A percentile compares a stretch with the other conserved stretches of the same genome.
phyloP scores from a whole-genome alignment of 2,329 filamentous ascomycete genomes.

The Aspergillus sergii region DNA sequence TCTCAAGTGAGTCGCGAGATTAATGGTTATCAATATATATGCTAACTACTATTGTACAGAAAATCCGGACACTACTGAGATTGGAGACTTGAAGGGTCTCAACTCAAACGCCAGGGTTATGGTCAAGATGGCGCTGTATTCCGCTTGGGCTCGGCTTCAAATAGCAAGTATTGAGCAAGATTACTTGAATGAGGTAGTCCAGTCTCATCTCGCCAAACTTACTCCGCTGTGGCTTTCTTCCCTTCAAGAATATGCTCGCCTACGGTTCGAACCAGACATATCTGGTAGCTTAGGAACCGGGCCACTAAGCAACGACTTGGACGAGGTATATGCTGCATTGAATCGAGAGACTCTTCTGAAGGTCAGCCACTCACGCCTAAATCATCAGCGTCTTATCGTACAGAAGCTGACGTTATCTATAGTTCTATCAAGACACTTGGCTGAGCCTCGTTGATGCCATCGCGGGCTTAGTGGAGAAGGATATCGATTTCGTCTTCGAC shows the following conservation, averaged over 20 bases:
- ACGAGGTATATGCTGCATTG: conserved; percentile 91
- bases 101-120: conserved; percentile 97
- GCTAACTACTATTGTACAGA: conserved; percentile 35
- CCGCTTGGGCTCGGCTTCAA: conserved; percentile 95
- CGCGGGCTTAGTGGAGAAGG: conserved; percentile 93
- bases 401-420: background rate
- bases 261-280: conserved; percentile 96
- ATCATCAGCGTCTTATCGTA: background rate
- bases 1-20: conserved; percentile 62
- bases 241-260: conserved; percentile 85
- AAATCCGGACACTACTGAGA: conserved; percentile 78
- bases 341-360: conserved; percentile 90
- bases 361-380: conserved; percentile 36
- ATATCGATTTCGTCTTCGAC: conserved; percentile 97
- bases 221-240: conserved; percentile 95
- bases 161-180: conserved; percentile 90
- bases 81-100: conserved; percentile 88
- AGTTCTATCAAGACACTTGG: conserved; percentile 97
- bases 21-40: background rate
- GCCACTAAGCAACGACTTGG: conserved; percentile 79
- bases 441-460: conserved; percentile 96
- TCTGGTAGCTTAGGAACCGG: conserved; percentile 84
- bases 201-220: conserved; percentile 84
- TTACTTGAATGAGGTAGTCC: conserved; percentile 84
- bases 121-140: conserved; percentile 97